phyloP scores from a whole-genome alignment of 2,329 filamentous ascomycete species.

The Stagonosporopsis rhizophila region DNA sequence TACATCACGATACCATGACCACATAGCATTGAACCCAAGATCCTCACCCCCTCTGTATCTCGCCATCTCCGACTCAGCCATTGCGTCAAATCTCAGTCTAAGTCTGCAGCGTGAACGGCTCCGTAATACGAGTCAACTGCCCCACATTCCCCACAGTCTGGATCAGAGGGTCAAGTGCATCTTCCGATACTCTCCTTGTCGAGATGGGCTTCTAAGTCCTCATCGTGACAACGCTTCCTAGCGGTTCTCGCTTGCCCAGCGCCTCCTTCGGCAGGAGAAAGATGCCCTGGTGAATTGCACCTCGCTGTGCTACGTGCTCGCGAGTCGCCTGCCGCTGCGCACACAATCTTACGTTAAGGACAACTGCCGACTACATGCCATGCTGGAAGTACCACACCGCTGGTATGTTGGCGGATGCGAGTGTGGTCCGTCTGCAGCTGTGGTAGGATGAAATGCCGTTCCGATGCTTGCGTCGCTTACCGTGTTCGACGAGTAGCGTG shows the following conservation, averaged over 20 bases:
- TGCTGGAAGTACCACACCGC: background rate
- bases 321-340: background rate
- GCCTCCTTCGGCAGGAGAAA: background rate
- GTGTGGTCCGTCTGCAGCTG: background rate
- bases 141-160: constrained; percentile 15
- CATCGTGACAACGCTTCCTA: background rate
- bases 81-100: background rate
- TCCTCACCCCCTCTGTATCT: background rate
- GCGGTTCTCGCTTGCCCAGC: background rate
- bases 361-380: background rate
- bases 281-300: background rate
- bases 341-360: background rate
- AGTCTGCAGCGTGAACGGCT: background rate
- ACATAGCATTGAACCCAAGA: background rate
- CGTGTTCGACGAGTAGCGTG: background rate
- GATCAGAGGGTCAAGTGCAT: constrained; percentile 8
- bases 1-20: constrained; percentile 2
- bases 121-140: background rate
- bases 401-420: background rate
- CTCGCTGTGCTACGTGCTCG: background rate
- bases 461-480: constrained; percentile 7
- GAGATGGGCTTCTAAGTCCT: background rate
- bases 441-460: constrained; percentile 5
- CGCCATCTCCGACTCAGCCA: background rate
- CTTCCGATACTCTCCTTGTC: constrained; percentile 14